These are phyloP conservation scores for Poa pratensis DNA, from an alignment of 176 grass and related monocot species.

Conservation along the genomic window DNA sequence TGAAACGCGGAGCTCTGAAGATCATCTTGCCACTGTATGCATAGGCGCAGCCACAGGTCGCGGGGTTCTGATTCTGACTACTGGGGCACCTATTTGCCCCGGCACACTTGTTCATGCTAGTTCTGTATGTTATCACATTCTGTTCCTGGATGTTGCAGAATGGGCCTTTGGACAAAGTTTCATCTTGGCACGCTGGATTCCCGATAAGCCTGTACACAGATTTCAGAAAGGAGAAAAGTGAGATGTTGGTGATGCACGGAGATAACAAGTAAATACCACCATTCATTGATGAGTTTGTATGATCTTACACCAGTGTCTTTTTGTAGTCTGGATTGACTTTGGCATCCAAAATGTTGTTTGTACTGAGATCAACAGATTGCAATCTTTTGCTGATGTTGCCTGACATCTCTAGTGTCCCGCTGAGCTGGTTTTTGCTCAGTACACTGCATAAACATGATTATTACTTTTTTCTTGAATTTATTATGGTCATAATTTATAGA, in stretches of 20 bases:
- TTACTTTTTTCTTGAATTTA: background rate
- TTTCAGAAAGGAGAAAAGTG: slow-evolving; percentile 6
- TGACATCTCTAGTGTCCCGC: slow-evolving; percentile 59
- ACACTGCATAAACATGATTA: slow-evolving; percentile 43
- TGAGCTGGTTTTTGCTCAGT: slow-evolving; percentile 52
- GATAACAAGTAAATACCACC: background rate
- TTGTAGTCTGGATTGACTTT: slow-evolving; percentile 50
- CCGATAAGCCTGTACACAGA: slow-evolving; percentile 49
- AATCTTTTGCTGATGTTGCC: slow-evolving; percentile 50
- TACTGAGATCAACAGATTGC: slow-evolving; percentile 49
- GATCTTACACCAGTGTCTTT: slow-evolving; percentile 49
- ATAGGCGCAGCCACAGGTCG: slow-evolving; percentile 66
- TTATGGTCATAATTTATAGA: background rate
- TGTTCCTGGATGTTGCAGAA: slow-evolving; percentile 47
- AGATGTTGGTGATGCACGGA: background rate
- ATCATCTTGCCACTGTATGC: slow-evolving; percentile 69
- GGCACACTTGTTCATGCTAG: slow-evolving; percentile 54
- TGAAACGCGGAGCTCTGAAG: slow-evolving; percentile 75
- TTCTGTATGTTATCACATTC: slow-evolving; percentile 48
- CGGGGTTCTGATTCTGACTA: slow-evolving; percentile 55
- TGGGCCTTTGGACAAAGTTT: background rate
- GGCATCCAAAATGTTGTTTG: slow-evolving; percentile 42
- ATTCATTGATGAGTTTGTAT: background rate
- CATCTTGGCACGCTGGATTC: slow-evolving; percentile 54
- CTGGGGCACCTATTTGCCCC: slow-evolving; percentile 19